Evolutionary conservation across 2,329 filamentous ascomycete species (phyloP).

Genomic region (Curvularia sp.): DNA sequence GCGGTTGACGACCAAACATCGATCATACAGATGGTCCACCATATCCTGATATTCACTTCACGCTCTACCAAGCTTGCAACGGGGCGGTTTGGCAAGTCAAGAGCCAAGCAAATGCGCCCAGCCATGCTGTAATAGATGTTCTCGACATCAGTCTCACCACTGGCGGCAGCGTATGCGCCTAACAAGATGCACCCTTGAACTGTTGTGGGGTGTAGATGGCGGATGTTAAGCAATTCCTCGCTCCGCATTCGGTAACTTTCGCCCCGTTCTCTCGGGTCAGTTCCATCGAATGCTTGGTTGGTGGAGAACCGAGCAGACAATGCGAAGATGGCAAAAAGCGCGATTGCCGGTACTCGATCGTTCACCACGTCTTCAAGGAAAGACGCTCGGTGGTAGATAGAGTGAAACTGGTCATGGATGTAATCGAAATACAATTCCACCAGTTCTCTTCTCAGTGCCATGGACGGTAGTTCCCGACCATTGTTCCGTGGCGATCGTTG

Average conservation of each 20-base stretch:
- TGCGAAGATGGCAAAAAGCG: constrained; percentile 32
- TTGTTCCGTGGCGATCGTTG: constrained; percentile 12
- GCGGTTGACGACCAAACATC: constrained; percentile 37
- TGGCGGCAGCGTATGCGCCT: constrained; percentile 33
- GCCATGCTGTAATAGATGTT: constrained; percentile 34
- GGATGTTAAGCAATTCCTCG: constrained; percentile 29
- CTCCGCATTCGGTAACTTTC: constrained; percentile 26
- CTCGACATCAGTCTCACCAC: constrained; percentile 34
- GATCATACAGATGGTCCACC: constrained; percentile 37
- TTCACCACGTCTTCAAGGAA: constrained; percentile 29
- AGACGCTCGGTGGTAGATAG: constrained; percentile 31
- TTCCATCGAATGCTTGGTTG: constrained; percentile 20
- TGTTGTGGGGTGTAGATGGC: constrained; percentile 25
- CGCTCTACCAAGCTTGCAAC: constrained; percentile 30
- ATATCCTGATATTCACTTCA: constrained; percentile 34
- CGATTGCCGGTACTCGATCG: constrained; percentile 25
- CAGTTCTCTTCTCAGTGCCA: constrained; percentile 26
- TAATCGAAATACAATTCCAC: constrained; percentile 35
- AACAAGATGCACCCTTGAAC: constrained; percentile 31
- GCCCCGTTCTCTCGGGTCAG: constrained; percentile 27
- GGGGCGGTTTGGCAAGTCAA: constrained; percentile 31
- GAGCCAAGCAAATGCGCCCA: constrained; percentile 31
- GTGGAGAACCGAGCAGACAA: constrained; percentile 31
- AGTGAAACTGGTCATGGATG: constrained; percentile 37
- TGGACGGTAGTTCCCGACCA: constrained; percentile 21